Base-by-base conservation (phyloP, 1,284 basidiomycete genomes). In the Acaromyces ingoldii region DNA sequence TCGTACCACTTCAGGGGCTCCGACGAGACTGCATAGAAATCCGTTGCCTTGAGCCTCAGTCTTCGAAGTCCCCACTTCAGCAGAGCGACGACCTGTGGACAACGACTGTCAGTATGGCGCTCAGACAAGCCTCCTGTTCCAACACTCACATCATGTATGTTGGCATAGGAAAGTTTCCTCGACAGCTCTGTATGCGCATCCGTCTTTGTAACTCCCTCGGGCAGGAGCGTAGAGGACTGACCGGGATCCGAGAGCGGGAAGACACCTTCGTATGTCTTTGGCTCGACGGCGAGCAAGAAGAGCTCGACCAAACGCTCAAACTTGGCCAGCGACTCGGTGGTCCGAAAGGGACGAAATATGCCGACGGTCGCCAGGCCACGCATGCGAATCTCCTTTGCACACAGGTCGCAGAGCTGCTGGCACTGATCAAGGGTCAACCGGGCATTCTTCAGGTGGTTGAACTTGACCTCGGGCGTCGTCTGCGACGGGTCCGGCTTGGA, bases 41-140 rank as follows among this genome's bases (percentile, higher is more conserved):
- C 67, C 9, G 53, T 17, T 1, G 53, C n/a, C 2, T 41, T 41
- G 2, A 68, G 25, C 2, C 58, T 58, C 40, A 62, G 25, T 33
- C 68, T 61, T 11, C 67, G 49, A 28, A 70, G 46, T 3, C 60
- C 63, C 67, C 65, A 70, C 41, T 67, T 70, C 17, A 67, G 39
- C 10, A 65, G 55, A 3, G 54, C 46, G 10, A 65, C 60, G 11
- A 63, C 54, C 40, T 22, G 19, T 22, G 25, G 21, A 22, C n/a
- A n/a, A n/a, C n/a, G n/a, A n/a, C n/a, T n/a, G n/a, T n/a, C n/a
- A n/a, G n/a, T n/a, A n/a, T n/a, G n/a, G n/a, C n/a, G 6, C 30
- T 47, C 10, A 47, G 44, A n/a, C n/a, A n/a, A n/a, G n/a, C n/a
- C n/a, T n/a, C n/a, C n/a, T n/a, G n/a, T n/a, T n/a, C n/a, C 25